These are phyloP conservation scores for Halteria grandinella DNA, from an alignment of 73 alveolate species.

Conservation along the genomic window DNA sequence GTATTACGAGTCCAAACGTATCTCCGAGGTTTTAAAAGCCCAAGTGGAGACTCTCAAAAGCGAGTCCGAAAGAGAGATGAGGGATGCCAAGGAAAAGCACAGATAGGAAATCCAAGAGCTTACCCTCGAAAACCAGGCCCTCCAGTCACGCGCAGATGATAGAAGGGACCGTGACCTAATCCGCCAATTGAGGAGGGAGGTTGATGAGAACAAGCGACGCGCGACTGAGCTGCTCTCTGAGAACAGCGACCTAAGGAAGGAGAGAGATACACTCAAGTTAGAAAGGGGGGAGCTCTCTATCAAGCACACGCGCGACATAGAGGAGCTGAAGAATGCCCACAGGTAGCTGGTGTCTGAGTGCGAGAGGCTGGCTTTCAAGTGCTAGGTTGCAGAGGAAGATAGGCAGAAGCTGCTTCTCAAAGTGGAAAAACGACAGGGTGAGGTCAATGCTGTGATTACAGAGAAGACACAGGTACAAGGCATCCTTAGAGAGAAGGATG, in stretches of 20 bases:
- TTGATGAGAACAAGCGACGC: constrained; percentile 65
- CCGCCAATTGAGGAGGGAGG: constrained; percentile 61
- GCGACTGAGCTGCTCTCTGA: constrained; percentile 60
- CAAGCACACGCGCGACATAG: constrained; percentile 48
- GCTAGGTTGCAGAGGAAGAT: constrained; percentile 52
- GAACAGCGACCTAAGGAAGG: constrained; percentile 65
- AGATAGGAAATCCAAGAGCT: constrained; percentile 54
- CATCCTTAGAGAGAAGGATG: constrained; percentile 57
- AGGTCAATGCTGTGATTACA: neutral
- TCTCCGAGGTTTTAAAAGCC: constrained; percentile 66
- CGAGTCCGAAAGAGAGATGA: constrained; percentile 69
- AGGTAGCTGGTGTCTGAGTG: constrained; percentile 25
- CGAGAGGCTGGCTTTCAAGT: constrained; percentile 50
- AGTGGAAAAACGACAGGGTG: constrained; percentile 39
- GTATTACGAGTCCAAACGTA: constrained; percentile 63
- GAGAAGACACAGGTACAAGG: constrained; percentile 23
- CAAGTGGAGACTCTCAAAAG: constrained; percentile 54
- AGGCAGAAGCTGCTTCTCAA: constrained; percentile 39
- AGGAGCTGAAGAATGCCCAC: constrained; percentile 54
- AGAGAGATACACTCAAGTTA: constrained; percentile 47
- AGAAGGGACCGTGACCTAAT: constrained; percentile 60
- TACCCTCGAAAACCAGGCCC: constrained; percentile 36
- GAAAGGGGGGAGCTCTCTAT: constrained; percentile 63
- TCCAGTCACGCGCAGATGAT: constrained; percentile 51
- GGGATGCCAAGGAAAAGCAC: constrained; percentile 63